phyloP scores from a whole-genome alignment of 306 rosid species.

The Dryas drummondii region DNA sequence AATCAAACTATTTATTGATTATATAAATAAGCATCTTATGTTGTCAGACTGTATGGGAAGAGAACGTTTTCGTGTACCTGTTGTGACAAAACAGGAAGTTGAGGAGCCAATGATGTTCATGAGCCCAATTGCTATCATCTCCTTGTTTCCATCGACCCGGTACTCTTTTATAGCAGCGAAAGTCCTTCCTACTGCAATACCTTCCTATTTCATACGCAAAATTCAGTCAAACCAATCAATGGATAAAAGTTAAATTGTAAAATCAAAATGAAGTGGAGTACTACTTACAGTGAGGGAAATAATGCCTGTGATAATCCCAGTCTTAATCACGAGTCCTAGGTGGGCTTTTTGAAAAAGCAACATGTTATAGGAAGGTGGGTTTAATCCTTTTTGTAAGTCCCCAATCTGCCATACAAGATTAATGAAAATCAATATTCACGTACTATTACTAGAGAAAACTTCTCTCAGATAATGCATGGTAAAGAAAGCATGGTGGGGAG shows the following conservation, averaged over 20 bases:
- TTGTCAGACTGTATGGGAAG: too few species aligned
- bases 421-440: slow-evolving; percentile 6
- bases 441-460: background rate
- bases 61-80: slow-evolving; percentile 43
- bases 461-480: background rate
- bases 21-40: too few species aligned
- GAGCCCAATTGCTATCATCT: slow-evolving; percentile 95
- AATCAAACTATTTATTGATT: background rate
- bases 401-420: slow-evolving; percentile 63
- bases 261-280: background rate
- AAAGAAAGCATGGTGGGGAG: background rate
- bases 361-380: slow-evolving; percentile 88
- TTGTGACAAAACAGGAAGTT: slow-evolving; percentile 92
- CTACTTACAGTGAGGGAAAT: slow-evolving; percentile 84
- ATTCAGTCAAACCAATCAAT: background rate
- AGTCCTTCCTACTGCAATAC: slow-evolving; percentile 97
- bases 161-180: slow-evolving; percentile 84
- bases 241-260: background rate
- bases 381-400: slow-evolving; percentile 71
- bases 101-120: slow-evolving; percentile 92
- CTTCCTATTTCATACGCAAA: slow-evolving; percentile 61
- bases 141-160: slow-evolving; percentile 92
- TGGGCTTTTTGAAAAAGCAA: slow-evolving; percentile 55
- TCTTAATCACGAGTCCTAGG: slow-evolving; percentile 59
- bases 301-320: slow-evolving; percentile 88